Evolutionary conservation across 2,329 filamentous ascomycete genomes (phyloP).

Genomic region (Fusarium odoratissimum): DNA sequence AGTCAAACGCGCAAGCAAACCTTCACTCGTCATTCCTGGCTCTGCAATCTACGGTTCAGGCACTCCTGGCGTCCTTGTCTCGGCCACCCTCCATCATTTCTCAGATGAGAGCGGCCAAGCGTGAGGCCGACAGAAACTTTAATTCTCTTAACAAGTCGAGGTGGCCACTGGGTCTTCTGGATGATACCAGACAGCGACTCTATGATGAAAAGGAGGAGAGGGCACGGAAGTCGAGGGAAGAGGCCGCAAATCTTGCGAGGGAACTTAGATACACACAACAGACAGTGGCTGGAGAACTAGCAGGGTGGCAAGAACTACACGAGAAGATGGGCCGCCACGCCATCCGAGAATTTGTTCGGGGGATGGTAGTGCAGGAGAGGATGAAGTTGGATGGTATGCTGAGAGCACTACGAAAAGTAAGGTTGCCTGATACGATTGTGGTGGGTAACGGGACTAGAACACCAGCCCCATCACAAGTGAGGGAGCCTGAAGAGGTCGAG

Average conservation of each 20-base stretch:
- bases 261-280: constrained; percentile 94
- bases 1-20: constrained; percentile 76
- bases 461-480: constrained; percentile 22
- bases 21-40: constrained; percentile 83
- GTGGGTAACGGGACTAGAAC: constrained; percentile 31
- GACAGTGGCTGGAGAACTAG: constrained; percentile 89
- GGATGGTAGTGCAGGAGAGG: constrained; percentile 83
- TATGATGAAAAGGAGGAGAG: constrained; percentile 88
- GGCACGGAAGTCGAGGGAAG: constrained; percentile 74
- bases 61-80: constrained; percentile 81
- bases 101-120: constrained; percentile 78
- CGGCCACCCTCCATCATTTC: constrained; percentile 82
- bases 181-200: constrained; percentile 85
- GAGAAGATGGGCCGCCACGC: constrained; percentile 80
- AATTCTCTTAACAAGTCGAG: constrained; percentile 79
- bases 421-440: constrained; percentile 29
- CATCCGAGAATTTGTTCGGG: constrained; percentile 79
- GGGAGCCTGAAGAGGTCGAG: constrained; percentile 31
- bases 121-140: constrained; percentile 81
- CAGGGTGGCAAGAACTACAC: constrained; percentile 92
- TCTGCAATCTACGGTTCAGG: constrained; percentile 85
- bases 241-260: constrained; percentile 78
- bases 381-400: constrained; percentile 83
- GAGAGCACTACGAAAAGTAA: constrained; percentile 77
- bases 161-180: constrained; percentile 84